Conservation (phyloP, 2,329 filamentous ascomycete species). For the Teratosphaeria viscida region DNA sequence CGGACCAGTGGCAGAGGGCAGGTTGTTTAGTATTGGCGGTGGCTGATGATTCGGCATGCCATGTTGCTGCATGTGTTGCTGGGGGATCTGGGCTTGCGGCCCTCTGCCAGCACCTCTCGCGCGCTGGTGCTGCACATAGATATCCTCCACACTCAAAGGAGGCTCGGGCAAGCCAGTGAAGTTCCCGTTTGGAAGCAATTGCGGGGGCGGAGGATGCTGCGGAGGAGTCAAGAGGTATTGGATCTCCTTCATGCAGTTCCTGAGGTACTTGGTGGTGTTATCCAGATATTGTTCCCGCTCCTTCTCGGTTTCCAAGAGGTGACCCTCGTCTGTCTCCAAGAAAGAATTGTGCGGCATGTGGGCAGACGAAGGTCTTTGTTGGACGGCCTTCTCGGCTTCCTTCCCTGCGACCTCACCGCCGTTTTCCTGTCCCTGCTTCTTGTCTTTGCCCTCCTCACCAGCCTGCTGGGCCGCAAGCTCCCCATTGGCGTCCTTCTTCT, state of each 20-base stretch:
- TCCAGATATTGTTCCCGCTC: constrained; percentile 51
- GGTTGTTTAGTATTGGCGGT: constrained; percentile 25
- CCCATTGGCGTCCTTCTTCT: constrained; percentile 14
- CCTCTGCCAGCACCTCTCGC: constrained; percentile 27
- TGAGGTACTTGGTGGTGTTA: constrained; percentile 52
- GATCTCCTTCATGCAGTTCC: constrained; percentile 57
- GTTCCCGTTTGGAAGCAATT: constrained; percentile 26
- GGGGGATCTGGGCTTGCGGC: constrained; percentile 24
- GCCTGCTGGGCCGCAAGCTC: constrained; percentile 11
- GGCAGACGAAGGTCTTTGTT: constrained; percentile 23
- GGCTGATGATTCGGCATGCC: constrained; percentile 53
- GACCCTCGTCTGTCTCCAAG: constrained; percentile 33
- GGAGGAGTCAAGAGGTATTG: constrained; percentile 58
- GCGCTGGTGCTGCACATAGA: constrained; percentile 47
- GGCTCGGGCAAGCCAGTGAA: constrained; percentile 36
- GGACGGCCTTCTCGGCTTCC: not conserved
- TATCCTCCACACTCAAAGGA: constrained; percentile 48
- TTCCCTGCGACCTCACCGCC: not conserved
- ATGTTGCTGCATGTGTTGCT: constrained; percentile 10
- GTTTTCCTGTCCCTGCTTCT: constrained; percentile 17
- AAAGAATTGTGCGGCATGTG: constrained; percentile 34
- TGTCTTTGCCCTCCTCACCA: constrained; percentile 24
- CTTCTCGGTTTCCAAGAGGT: constrained; percentile 34
- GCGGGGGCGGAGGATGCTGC: constrained; percentile 48
- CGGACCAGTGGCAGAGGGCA: constrained; percentile 13